Percentiles rank a stretch among this genome's conserved stretches.
These are phyloP conservation scores for Podaxis carcinomalis DNA, from an alignment of 768 basidiomycete species.

Conservation along the genomic window DNA sequence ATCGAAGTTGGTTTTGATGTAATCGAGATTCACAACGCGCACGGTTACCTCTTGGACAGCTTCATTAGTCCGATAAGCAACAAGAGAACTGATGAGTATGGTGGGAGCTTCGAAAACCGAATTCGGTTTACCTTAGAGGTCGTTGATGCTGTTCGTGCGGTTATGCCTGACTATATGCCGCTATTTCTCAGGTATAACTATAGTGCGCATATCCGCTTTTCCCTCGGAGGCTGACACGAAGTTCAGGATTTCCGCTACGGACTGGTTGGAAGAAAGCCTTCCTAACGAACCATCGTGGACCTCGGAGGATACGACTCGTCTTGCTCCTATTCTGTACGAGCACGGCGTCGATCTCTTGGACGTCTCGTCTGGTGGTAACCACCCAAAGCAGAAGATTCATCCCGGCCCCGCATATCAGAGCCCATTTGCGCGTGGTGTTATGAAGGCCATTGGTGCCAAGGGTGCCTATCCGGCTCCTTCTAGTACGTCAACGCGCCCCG, in stretches of 20 bases:
- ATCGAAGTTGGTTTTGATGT: conserved; percentile 56
- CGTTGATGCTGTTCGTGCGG: conserved; percentile 56
- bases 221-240: neutral
- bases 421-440: conserved; percentile 48
- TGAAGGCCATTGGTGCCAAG: conserved; percentile 30
- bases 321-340: conserved; percentile 53
- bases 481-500: neutral
- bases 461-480: neutral
- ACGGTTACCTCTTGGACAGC: conserved; percentile 51
- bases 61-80: conserved; percentile 61
- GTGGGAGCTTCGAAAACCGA: conserved; percentile 69
- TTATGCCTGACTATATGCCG: conserved; percentile 58
- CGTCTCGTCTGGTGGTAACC: conserved; percentile 61
- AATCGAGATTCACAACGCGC: conserved; percentile 63
- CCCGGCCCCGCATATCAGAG: conserved; percentile 45
- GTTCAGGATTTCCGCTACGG: conserved; percentile 60
- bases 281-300: conserved; percentile 65
- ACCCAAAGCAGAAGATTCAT: conserved; percentile 33
- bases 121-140: conserved; percentile 59
- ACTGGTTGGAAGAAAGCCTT: conserved; percentile 60
- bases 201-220: neutral
- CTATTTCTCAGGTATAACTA: conserved; percentile 58
- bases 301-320: conserved; percentile 58
- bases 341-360: conserved; percentile 76
- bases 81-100: conserved; percentile 64